Percentiles rank a stretch among this genome's conserved stretches.
Evolutionary conservation across 2,329 filamentous ascomycete species (phyloP).

Genomic region (Alternaria burnsii): DNA sequence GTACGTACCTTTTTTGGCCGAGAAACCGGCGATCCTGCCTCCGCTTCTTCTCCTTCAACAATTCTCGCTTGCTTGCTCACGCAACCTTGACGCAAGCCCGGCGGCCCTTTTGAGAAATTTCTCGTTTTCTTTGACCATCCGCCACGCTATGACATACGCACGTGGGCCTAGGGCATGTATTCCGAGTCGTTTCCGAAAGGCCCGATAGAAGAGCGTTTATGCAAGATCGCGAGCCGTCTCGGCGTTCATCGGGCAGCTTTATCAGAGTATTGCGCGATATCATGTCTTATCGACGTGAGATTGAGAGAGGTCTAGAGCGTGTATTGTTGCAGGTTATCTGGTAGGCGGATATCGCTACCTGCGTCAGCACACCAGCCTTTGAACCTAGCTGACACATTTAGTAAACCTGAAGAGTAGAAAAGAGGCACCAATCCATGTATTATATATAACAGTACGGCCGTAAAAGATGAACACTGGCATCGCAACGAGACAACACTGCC

Average conservation of each 20-base stretch:
- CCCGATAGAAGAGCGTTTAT: conserved; percentile 18
- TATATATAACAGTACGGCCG: neutral
- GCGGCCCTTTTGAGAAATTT: neutral
- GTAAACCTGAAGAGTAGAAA: neutral
- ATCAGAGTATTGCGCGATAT: conserved; percentile 16
- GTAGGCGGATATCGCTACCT: neutral
- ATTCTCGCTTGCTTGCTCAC: neutral
- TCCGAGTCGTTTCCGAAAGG: conserved; percentile 13
- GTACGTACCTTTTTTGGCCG: conserved; percentile 17
- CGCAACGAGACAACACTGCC: neutral
- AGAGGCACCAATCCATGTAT: neutral
- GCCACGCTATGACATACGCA: conserved; percentile 8
- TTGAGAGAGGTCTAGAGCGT: neutral
- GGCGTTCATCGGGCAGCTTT: conserved; percentile 12
- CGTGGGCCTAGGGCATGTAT: conserved; percentile 11
- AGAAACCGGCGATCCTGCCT: conserved; percentile 10
- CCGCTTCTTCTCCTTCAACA: neutral
- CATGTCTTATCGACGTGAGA: neutral
- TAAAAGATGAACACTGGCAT: neutral
- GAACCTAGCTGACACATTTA: neutral
- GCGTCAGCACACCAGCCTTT: neutral
- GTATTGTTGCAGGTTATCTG: neutral
- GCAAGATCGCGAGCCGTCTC: conserved; percentile 11
- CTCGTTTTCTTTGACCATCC: neutral
- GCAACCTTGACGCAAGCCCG: neutral